Evolutionary conservation across 345 rosid genomes (phyloP).

Genomic region (Citrus reticulata): DNA sequence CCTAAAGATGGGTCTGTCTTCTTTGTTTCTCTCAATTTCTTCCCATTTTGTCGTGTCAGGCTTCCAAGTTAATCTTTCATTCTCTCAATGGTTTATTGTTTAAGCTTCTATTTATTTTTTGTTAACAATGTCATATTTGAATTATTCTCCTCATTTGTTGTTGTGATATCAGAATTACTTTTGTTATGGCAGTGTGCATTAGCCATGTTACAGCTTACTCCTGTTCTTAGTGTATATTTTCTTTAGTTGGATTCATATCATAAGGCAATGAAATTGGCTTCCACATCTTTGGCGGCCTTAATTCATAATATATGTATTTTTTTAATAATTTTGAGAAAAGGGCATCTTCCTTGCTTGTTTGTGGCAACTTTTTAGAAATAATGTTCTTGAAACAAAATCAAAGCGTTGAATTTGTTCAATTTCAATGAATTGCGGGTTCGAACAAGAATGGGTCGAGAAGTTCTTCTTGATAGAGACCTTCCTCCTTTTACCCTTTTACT

Average conservation of each 20-base stretch:
- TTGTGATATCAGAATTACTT: neutral
- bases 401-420: no score
- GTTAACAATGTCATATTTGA: conserved; percentile 1
- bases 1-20: conserved; percentile 24
- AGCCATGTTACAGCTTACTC: neutral
- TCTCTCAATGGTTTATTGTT: neutral
- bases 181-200: neutral
- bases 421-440: no score
- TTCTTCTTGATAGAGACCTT: no score
- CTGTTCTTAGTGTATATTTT: neutral
- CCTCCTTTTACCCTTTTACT: no score
- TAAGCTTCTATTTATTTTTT: neutral
- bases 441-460: no score
- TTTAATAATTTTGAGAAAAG: neutral
- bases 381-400: no score
- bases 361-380: neutral
- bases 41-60: conserved; percentile 1
- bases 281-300: neutral
- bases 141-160: neutral
- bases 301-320: no score
- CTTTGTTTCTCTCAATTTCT: conserved; percentile 4
- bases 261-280: neutral
- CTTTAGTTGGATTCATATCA: neutral
- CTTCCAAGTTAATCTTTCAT: neutral
- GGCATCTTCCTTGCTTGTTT: neutral